Percentiles rank a stretch among this genome's conserved stretches.
phyloP scores from a whole-genome alignment of 768 basidiomycete genomes.

The Rhodosporidiobolus sp. region DNA sequence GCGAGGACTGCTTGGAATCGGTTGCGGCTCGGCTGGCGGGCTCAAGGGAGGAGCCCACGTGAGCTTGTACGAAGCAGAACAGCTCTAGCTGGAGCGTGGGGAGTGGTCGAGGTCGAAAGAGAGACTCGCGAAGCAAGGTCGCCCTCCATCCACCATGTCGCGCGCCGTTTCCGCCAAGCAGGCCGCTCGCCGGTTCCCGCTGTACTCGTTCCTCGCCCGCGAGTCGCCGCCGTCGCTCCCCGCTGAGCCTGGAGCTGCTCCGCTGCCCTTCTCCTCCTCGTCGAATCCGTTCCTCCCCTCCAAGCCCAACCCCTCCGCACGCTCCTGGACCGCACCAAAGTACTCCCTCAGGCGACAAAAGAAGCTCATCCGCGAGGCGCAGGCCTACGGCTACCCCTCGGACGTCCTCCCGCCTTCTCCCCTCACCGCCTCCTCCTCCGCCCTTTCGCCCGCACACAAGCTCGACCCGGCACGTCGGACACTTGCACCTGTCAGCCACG shows the following conservation, averaged over 20 bases:
- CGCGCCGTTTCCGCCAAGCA: not conserved
- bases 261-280: conserved; percentile 10
- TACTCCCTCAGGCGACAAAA: conserved; percentile 39
- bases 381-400: not conserved
- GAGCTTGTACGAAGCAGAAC: too few relatives aligned
- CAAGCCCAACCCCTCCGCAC: conserved; percentile 9
- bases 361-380: conserved; percentile 16
- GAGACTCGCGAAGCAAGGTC: too few relatives aligned
- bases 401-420: conserved; percentile 21
- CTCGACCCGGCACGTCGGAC: not conserved
- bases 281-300: conserved; percentile 35
- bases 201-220: conserved; percentile 36
- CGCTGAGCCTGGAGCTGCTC: not conserved
- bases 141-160: too few relatives aligned
- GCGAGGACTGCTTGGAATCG: too few relatives aligned
- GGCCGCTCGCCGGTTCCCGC: conserved; percentile 10
- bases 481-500: conserved; percentile 5
- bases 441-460: not conserved
- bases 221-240: conserved; percentile 29
- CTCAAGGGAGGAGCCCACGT: too few relatives aligned
- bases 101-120: too few relatives aligned
- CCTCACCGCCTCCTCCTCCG: not conserved
- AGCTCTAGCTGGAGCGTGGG: too few relatives aligned
- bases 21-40: too few relatives aligned
- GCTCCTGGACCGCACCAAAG: conserved; percentile 31